Conservation (phyloP, 225 moss, liverwort and hornwort genomes). For the Physcomitrium patens region DNA sequence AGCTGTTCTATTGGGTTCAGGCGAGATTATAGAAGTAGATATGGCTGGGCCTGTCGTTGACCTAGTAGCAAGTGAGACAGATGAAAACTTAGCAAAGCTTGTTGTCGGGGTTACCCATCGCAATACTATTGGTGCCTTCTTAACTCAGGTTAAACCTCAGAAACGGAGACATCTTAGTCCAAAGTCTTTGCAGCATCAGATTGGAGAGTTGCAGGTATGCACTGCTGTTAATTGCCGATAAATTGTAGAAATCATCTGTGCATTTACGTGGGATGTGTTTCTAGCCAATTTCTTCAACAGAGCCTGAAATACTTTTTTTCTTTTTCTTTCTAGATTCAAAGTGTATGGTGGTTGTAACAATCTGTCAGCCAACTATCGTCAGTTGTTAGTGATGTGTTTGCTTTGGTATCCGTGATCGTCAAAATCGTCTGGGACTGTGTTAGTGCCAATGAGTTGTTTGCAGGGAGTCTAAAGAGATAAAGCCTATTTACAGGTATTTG, state of each 20-base stretch:
- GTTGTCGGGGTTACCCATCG: constrained; percentile 45
- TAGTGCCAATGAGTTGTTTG: constrained; percentile 18
- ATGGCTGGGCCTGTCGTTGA: background rate
- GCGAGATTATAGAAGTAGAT: constrained; percentile 25
- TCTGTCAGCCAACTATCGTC: too few species aligned
- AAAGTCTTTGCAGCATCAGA: constrained; percentile 24
- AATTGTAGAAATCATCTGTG: background rate
- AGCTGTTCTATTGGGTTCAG: background rate
- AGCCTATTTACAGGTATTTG: constrained; percentile 54
- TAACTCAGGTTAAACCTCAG: constrained; percentile 7
- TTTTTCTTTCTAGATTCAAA: too few species aligned
- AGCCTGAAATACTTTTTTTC: too few species aligned
- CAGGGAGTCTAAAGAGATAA: constrained; percentile 53
- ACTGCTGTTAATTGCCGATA: background rate
- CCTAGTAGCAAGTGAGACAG: background rate
- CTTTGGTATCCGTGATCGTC: too few species aligned
- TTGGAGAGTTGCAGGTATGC: constrained; percentile 44
- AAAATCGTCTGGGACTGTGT: too few species aligned
- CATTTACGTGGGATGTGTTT: background rate
- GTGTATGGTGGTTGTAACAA: too few species aligned
- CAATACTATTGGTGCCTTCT: constrained; percentile 10
- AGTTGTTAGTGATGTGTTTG: too few species aligned
- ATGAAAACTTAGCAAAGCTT: constrained; percentile 23
- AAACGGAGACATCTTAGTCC: constrained; percentile 14
- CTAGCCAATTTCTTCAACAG: too few species aligned